phyloP scores from a whole-genome alignment of 1,284 basidiomycete species.

The Caloboletus firmus region DNA sequence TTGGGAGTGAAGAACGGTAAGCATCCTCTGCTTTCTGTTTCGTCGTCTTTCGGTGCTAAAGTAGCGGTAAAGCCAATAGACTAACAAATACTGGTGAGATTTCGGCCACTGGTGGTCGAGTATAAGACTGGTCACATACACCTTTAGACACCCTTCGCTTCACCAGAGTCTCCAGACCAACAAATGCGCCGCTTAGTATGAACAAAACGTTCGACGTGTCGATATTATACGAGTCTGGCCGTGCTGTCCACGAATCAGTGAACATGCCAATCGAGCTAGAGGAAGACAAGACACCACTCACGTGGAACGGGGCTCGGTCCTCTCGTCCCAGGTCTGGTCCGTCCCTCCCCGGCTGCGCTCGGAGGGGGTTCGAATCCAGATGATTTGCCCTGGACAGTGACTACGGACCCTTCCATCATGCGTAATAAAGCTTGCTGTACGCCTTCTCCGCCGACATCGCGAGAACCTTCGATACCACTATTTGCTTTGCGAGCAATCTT shows the following conservation, averaged over 20 bases:
- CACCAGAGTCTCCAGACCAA: slow-evolving; percentile 85
- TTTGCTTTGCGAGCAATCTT: slow-evolving; percentile 78
- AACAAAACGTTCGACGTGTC: slow-evolving; percentile 91
- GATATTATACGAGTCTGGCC: slow-evolving; percentile 68
- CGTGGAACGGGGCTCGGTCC: slow-evolving; percentile 26
- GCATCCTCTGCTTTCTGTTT: slow-evolving; percentile 28
- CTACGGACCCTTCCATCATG: slow-evolving; percentile 89
- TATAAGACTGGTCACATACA: slow-evolving; percentile 46
- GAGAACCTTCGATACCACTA: slow-evolving; percentile 68
- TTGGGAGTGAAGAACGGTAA: slow-evolving; percentile 78
- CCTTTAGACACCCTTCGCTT: slow-evolving; percentile 80
- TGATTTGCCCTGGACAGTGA: slow-evolving; percentile 79
- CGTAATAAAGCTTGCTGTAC: slow-evolving; percentile 92
- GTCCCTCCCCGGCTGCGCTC: slow-evolving; percentile 42
- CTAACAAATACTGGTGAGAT: slow-evolving; percentile 38
- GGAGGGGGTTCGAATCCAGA: slow-evolving; percentile 47
- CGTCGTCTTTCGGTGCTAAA: slow-evolving; percentile 47
- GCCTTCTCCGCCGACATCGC: slow-evolving; percentile 94
- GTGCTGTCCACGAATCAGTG: slow-evolving; percentile 42
- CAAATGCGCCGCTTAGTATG: slow-evolving; percentile 91
- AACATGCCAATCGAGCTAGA: not conserved
- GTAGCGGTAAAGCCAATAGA: slow-evolving; percentile 87
- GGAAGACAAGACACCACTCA: slow-evolving; percentile 12
- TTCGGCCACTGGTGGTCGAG: not conserved
- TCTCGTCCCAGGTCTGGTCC: slow-evolving; percentile 45